Base-by-base conservation (phyloP, 176 grass and related monocot genomes). In the Oropetium thomaeum region DNA sequence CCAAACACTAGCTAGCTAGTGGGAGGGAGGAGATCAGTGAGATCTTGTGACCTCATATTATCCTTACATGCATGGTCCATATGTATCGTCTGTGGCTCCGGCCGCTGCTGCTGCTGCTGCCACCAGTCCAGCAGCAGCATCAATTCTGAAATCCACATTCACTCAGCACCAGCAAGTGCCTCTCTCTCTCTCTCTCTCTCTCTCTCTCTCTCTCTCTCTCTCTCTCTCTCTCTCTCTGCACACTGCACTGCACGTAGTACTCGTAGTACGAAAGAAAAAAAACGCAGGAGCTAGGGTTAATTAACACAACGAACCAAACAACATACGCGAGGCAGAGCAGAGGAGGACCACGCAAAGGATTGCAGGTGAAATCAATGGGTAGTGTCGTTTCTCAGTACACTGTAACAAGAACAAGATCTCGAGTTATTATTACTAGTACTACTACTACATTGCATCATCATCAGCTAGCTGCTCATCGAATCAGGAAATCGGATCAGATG, bases 21-120 rank as follows among this genome's bases (percentile, higher is more conserved):
- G 8, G 37, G 20, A 31, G n/a, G n/a, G n/a, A n/a, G n/a, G n/a
- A 69, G 20, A 75, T 49, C 71, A 37, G 71, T 12, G 44, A 47
- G 60, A 59, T 82, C 71, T 27, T 82, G 80, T 67, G 80, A 82
- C 42, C 38, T 7, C 37, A 41, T n/a, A n/a, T n/a, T n/a, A n/a
- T n/a, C n/a, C n/a, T n/a, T n/a, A n/a, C n/a, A n/a, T n/a, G n/a
- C n/a, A n/a, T n/a, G n/a, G n/a, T n/a, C n/a, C n/a, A n/a, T n/a
- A n/a, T n/a, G n/a, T n/a, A n/a, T n/a, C n/a, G n/a, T n/a, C n/a
- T n/a, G n/a, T n/a, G n/a, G n/a, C n/a, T n/a, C n/a, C n/a, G n/a
- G 35, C 35, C 7, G 5, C 45, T 74, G 60, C 70, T 66, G 70
- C 79, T 42, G 13, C 26, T 30, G 19, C 28, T 49, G 10, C 10